These are phyloP conservation scores for Glebionis coronaria DNA, from an alignment of 129 eudicot genomes.

Conservation along the genomic window DNA sequence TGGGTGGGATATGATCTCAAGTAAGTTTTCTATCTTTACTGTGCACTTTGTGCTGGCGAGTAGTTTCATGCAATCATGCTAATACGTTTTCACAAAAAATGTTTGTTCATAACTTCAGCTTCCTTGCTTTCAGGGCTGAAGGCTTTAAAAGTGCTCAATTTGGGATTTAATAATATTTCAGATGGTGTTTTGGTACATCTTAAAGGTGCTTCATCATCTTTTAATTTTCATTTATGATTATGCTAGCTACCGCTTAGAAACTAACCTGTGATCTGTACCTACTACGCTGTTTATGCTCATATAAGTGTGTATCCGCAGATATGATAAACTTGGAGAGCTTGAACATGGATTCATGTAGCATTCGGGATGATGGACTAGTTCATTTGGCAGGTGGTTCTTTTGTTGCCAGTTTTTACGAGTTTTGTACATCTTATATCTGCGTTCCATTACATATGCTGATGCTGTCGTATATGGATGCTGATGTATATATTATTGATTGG, in stretches of 20 bases:
- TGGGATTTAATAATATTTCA: too few species aligned
- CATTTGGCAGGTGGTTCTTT: too few species aligned
- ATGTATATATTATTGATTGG: too few species aligned
- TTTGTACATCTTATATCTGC: too few species aligned
- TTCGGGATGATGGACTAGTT: too few species aligned
- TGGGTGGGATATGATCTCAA: conserved; percentile 17
- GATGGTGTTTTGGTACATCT: conserved; percentile 49
- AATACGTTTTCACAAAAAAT: conserved; percentile 17
- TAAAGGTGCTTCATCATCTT: conserved; percentile 23
- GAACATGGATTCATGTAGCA: too few species aligned
- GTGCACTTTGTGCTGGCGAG: background rate
- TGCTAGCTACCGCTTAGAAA: background rate
- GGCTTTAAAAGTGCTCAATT: conserved; percentile 60
- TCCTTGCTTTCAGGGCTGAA: conserved; percentile 47
- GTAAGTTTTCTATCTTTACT: background rate
- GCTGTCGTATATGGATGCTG: too few species aligned
- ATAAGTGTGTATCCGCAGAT: too few species aligned
- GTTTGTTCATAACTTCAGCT: conserved; percentile 49
- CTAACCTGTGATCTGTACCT: background rate
- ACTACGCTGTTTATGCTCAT: background rate
- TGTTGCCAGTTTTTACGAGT: too few species aligned
- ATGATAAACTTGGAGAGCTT: too few species aligned
- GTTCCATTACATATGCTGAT: too few species aligned
- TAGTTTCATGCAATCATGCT: background rate
- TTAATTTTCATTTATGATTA: background rate